phyloP scores from a whole-genome alignment of 2,329 filamentous ascomycete species.

The Paraphoma sp. region DNA sequence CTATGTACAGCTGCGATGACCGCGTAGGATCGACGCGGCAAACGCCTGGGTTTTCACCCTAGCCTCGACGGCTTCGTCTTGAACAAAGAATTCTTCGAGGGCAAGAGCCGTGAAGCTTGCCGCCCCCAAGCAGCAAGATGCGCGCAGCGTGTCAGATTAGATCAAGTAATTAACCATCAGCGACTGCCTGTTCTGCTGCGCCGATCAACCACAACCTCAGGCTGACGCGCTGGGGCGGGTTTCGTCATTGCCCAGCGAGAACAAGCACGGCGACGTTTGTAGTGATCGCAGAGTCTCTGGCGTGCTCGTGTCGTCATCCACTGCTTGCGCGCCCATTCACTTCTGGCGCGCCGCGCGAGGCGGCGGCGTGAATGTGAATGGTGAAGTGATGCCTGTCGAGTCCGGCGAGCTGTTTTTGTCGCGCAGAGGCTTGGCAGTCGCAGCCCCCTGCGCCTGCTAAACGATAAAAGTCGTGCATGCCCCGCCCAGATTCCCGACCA shows the following conservation, averaged over 20 bases:
- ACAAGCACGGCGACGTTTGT: conserved; percentile 17
- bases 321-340: conserved; percentile 22
- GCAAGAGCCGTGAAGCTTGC: not conserved
- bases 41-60: not conserved
- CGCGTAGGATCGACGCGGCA: not conserved
- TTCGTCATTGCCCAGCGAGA: conserved; percentile 22
- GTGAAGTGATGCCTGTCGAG: conserved; percentile 8
- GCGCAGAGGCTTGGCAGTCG: conserved; percentile 13
- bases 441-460: conserved; percentile 1
- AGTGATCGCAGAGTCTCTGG: conserved; percentile 31
- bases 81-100: not conserved
- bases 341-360: not conserved
- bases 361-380: conserved; percentile 16
- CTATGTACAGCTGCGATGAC: conserved; percentile 4
- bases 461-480: conserved; percentile 20
- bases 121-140: conserved; percentile 10
- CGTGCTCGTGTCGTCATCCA: conserved; percentile 47
- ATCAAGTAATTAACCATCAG: conserved; percentile 65
- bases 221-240: conserved; percentile 19
- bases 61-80: not conserved
- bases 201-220: conserved; percentile 32
- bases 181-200: conserved; percentile 33
- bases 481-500: conserved; percentile 11
- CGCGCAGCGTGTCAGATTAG: conserved; percentile 62
- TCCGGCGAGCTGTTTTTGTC: conserved; percentile 5